Conservation (phyloP, 164 flowering plant genomes). For the Annona squamosa region DNA sequence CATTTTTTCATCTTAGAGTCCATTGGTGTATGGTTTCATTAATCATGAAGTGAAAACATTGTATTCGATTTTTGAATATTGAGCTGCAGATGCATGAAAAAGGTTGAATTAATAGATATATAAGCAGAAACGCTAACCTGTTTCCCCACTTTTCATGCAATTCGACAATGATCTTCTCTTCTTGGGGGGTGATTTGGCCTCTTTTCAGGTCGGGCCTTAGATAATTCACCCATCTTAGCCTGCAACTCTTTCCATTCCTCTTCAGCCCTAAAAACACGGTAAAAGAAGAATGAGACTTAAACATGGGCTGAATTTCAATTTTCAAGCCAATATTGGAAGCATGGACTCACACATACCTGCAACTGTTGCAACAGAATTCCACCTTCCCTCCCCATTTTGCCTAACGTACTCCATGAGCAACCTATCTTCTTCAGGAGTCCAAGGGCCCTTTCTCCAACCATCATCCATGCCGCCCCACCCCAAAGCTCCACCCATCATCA, state of each 20-base stretch:
- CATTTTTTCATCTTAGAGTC: no score
- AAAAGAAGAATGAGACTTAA: background rate
- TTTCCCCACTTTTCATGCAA: slow-evolving; percentile 92
- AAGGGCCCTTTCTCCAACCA: slow-evolving; percentile 90
- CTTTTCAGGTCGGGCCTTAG: slow-evolving; percentile 91
- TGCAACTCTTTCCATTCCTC: slow-evolving; percentile 93
- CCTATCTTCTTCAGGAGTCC: slow-evolving; percentile 90
- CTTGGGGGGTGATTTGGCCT: slow-evolving; percentile 82
- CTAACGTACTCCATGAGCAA: slow-evolving; percentile 69
- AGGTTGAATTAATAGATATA: background rate
- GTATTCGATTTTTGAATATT: background rate
- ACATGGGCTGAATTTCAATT: no score
- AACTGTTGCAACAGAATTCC: slow-evolving; percentile 76
- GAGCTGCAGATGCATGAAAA: no score
- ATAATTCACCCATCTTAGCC: slow-evolving; percentile 93
- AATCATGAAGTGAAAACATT: background rate
- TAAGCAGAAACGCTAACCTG: slow-evolving; percentile 41
- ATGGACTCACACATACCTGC: slow-evolving; percentile 36
- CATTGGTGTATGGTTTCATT: background rate
- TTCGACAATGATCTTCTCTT: slow-evolving; percentile 69
- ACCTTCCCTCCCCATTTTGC: slow-evolving; percentile 86
- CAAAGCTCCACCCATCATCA: slow-evolving; percentile 28
- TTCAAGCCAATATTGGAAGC: no score
- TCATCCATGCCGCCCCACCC: slow-evolving; percentile 50
- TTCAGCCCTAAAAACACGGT: slow-evolving; percentile 49